These are phyloP conservation scores for Inonotus obliquus DNA, from an alignment of 1,284 basidiomycete genomes.

Conservation along the genomic window DNA sequence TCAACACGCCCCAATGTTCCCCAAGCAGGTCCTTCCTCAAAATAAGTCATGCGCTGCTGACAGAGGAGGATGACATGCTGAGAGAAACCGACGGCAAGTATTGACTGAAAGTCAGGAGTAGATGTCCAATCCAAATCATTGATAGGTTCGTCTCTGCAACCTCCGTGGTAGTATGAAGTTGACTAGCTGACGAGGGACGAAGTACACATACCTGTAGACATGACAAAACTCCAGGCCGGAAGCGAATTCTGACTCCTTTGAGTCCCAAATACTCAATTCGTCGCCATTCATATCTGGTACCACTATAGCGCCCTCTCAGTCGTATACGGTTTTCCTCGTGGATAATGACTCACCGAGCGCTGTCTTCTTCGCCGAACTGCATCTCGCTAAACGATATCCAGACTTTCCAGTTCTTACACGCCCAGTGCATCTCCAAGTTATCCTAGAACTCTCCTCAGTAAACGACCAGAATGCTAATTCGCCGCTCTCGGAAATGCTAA, in stretches of 20 bases:
- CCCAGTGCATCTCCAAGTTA: constrained; percentile 66
- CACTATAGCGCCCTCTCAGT: constrained; percentile 36
- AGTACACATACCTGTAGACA: constrained; percentile 48
- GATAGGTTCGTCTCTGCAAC: constrained; percentile 48
- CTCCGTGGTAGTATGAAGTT: not conserved
- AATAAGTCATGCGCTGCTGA: constrained; percentile 87
- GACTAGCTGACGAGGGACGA: not conserved
- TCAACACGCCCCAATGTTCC: constrained; percentile 69
- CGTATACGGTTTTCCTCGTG: constrained; percentile 9
- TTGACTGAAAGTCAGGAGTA: constrained; percentile 85
- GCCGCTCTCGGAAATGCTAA: constrained; percentile 71
- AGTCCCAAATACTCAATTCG: constrained; percentile 92
- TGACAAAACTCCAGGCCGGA: constrained; percentile 77
- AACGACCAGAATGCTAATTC: constrained; percentile 77
- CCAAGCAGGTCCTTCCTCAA: constrained; percentile 79
- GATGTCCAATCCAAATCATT: constrained; percentile 88
- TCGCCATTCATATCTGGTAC: constrained; percentile 51
- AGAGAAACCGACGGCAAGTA: constrained; percentile 81
- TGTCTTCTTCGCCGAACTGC: constrained; percentile 88
- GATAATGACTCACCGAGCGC: constrained; percentile 53
- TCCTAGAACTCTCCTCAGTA: constrained; percentile 18
- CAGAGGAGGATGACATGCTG: constrained; percentile 78
- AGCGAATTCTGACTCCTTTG: constrained; percentile 88
- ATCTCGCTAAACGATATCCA: constrained; percentile 64
- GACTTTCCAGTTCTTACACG: constrained; percentile 66